phyloP scores from a whole-genome alignment of 148 eudicot species.

The Persicaria maculosa region DNA sequence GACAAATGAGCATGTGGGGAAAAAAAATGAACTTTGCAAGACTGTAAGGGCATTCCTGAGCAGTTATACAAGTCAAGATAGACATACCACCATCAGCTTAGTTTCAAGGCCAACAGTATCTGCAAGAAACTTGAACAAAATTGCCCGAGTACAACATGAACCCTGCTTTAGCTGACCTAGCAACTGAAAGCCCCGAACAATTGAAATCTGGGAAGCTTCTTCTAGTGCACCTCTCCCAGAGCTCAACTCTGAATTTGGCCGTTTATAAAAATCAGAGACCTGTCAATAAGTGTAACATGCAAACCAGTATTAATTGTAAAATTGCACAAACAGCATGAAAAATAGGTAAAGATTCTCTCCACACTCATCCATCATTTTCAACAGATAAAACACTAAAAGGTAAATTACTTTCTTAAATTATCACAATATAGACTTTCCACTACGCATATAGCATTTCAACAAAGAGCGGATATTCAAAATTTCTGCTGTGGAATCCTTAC shows the following conservation, averaged over 20 bases:
- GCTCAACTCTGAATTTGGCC: conserved; percentile 68
- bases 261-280: conserved; percentile 84
- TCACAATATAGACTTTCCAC: background rate
- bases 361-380: conserved; percentile 96
- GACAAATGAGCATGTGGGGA: conserved; percentile 10
- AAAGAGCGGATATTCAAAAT: background rate
- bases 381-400: conserved; percentile 33
- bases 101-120: conserved; percentile 95
- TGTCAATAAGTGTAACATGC: conserved; percentile 11
- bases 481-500: conserved; percentile 30
- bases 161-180: conserved; percentile 92
- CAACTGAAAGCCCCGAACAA: conserved; percentile 65
- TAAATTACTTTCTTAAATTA: background rate
- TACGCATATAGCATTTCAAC: background rate
- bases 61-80: conserved; percentile 9
- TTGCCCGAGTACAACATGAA: conserved; percentile 92
- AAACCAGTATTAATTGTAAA: background rate
- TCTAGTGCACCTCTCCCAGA: conserved; percentile 60
- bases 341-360: conserved; percentile 14
- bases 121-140: conserved; percentile 89
- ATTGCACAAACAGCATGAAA: background rate
- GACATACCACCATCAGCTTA: conserved; percentile 84
- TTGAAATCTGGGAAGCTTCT: conserved; percentile 47
- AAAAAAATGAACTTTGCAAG: background rate
- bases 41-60: background rate